These are phyloP conservation scores for Gyromitra esculenta DNA, from an alignment of 2,329 filamentous ascomycete species.

Conservation along the genomic window DNA sequence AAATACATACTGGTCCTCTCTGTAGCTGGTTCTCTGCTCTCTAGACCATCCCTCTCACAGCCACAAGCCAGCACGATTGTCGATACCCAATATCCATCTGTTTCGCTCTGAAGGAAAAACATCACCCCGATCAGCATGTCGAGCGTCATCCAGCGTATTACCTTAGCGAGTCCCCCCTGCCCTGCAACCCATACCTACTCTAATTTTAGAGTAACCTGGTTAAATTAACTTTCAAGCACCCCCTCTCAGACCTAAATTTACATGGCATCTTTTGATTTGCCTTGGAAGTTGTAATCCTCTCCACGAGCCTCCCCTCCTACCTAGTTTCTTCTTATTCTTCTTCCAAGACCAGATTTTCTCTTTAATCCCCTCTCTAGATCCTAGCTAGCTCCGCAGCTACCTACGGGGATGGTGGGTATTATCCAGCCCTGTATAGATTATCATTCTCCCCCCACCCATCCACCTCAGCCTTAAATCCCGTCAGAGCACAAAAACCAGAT, in stretches of 20 bases:
- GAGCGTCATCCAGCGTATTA: neutral
- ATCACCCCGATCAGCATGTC: neutral
- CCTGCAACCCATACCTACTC: neutral
- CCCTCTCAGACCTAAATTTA: neutral
- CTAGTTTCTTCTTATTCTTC: neutral
- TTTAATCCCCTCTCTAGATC: neutral
- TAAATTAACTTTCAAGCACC: neutral
- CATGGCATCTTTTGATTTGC: neutral
- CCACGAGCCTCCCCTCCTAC: too few relatives aligned
- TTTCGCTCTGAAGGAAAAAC: neutral
- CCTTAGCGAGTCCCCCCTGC: neutral
- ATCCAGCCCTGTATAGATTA: neutral
- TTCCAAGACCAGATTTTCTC: neutral
- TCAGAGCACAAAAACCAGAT: too few relatives aligned
- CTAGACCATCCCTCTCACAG: too few relatives aligned
- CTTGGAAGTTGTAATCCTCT: neutral
- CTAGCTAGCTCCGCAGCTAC: neutral
- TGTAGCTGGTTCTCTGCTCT: too few relatives aligned
- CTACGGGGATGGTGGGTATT: neutral
- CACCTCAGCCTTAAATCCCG: neutral
- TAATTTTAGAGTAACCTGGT: neutral
- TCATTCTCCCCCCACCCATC: neutral
- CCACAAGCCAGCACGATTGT: too few relatives aligned
- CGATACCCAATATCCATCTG: too few relatives aligned
- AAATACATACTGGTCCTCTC: neutral